These are phyloP conservation scores for Keithomyces neogunnii DNA, from an alignment of 2,329 filamentous ascomycete species.

Conservation along the genomic window DNA sequence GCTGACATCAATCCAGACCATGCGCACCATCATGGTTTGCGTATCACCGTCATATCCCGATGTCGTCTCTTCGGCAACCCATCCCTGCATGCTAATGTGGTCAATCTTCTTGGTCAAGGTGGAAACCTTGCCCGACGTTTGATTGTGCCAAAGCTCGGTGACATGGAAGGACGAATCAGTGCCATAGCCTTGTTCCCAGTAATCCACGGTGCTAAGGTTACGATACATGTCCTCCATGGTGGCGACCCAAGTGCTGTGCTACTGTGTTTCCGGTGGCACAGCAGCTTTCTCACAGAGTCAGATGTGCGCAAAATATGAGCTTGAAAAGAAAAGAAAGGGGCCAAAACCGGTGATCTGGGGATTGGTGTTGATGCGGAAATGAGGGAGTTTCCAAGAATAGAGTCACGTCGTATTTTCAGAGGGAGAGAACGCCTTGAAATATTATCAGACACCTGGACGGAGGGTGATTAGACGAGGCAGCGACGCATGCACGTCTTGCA, in stretches of 20 bases:
- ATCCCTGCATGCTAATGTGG: conserved; percentile 9
- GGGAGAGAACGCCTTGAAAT: too few relatives aligned
- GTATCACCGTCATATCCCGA: conserved; percentile 3
- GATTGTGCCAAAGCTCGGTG: conserved; percentile 20
- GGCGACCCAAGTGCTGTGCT: background rate
- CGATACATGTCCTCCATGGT: conserved; percentile 24
- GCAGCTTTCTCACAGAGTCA: background rate
- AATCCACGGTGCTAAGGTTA: conserved; percentile 18
- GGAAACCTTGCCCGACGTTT: conserved; percentile 12
- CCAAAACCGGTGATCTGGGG: too few relatives aligned
- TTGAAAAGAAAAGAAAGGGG: too few relatives aligned
- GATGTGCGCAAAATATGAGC: background rate
- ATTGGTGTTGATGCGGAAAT: too few relatives aligned
- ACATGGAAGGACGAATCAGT: conserved; percentile 15
- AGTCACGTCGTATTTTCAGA: too few relatives aligned
- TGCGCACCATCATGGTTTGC: conserved; percentile 20
- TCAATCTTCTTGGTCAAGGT: conserved; percentile 6
- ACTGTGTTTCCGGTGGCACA: background rate
- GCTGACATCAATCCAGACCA: conserved; percentile 19
- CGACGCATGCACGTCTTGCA: too few relatives aligned
- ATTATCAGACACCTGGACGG: too few relatives aligned
- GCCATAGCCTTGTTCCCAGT: conserved; percentile 11
- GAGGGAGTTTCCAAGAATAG: too few relatives aligned
- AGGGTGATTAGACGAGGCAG: too few relatives aligned
- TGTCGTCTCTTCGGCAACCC: conserved; percentile 15